phyloP scores from a whole-genome alignment of 2,329 filamentous ascomycete genomes.

The Xylariomycetidae sp. region DNA sequence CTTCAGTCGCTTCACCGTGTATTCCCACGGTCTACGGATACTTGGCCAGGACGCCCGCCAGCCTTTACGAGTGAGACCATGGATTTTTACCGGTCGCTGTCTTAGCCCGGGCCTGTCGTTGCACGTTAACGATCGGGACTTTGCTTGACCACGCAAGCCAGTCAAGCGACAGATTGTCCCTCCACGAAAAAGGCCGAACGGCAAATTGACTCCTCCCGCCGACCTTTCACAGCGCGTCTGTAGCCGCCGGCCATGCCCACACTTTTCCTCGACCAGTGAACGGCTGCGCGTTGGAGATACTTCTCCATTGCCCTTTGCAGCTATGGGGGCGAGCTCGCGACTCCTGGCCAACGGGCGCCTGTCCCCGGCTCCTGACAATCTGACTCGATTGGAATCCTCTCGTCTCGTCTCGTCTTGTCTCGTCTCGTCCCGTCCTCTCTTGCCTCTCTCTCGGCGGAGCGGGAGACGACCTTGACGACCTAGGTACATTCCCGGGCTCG shows the following conservation, averaged over 20 bases:
- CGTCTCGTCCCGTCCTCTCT: slow-evolving; percentile 12
- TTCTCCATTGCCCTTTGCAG: slow-evolving; percentile 19
- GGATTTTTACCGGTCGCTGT: slow-evolving; percentile 21
- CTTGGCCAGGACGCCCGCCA: slow-evolving; percentile 4
- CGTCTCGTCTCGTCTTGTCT: slow-evolving; percentile 7
- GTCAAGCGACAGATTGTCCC: slow-evolving; percentile 20
- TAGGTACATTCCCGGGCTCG: slow-evolving; percentile 4
- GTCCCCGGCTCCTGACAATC: slow-evolving; percentile 6
- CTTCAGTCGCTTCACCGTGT: too few relatives aligned
- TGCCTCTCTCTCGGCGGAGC: slow-evolving; percentile 11
- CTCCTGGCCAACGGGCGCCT: slow-evolving; percentile 12
- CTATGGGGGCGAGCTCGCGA: slow-evolving; percentile 15
- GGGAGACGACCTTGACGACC: slow-evolving; percentile 15
- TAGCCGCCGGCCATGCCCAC: slow-evolving; percentile 32
- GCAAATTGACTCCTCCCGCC: slow-evolving; percentile 25
- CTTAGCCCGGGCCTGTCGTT: slow-evolving; percentile 22
- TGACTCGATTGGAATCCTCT: slow-evolving; percentile 1
- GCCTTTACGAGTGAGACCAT: slow-evolving; percentile 13
- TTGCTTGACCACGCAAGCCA: slow-evolving; percentile 21
- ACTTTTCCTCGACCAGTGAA: slow-evolving; percentile 16
- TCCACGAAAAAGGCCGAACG: slow-evolving; percentile 22
- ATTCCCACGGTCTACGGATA: too few relatives aligned
- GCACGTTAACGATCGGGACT: slow-evolving; percentile 25
- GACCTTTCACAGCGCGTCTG: slow-evolving; percentile 37
- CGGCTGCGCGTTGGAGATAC: slow-evolving; percentile 23